Percentiles rank a stretch among this genome's conserved stretches.
Evolutionary conservation across 106 monocot species (phyloP).

Genomic region (Xerophyta viscosa): DNA sequence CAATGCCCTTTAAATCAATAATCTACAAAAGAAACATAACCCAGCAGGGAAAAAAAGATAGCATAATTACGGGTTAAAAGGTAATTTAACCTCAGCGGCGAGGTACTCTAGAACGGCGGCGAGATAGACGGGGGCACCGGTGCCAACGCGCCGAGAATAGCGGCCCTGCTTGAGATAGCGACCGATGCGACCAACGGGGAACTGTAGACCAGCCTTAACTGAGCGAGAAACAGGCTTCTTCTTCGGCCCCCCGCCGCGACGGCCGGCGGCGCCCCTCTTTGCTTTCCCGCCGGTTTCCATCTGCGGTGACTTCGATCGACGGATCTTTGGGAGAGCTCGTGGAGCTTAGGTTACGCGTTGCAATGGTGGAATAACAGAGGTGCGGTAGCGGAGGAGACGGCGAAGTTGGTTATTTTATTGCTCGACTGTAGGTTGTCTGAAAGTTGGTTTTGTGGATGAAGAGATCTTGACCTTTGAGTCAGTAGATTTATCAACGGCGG

Average conservation of each 20-base stretch:
- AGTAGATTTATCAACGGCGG: too few relatives aligned
- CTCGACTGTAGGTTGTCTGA: too few relatives aligned
- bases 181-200: conserved; percentile 35
- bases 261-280: conserved; percentile 33
- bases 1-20: too few relatives aligned
- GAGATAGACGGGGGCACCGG: conserved; percentile 63
- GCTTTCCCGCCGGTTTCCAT: conserved; percentile 14
- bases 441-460: too few relatives aligned
- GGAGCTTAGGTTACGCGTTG: background rate
- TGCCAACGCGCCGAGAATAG: conserved; percentile 46
- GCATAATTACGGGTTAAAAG: too few relatives aligned
- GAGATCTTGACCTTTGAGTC: too few relatives aligned
- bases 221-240: conserved; percentile 37
- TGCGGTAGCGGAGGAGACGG: too few relatives aligned
- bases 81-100: conserved; percentile 42
- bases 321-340: too few relatives aligned
- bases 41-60: too few relatives aligned
- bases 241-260: conserved; percentile 25
- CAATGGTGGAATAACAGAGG: background rate
- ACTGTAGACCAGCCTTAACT: conserved; percentile 29
- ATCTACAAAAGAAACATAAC: too few relatives aligned
- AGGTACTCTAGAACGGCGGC: conserved; percentile 62
- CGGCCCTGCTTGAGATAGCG: conserved; percentile 45
- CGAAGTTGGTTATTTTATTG: too few relatives aligned
- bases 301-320: too few relatives aligned